Evolutionary conservation across 495 filamentous ascomycete species (phyloP).

Genomic region (Penicillium canescens): DNA sequence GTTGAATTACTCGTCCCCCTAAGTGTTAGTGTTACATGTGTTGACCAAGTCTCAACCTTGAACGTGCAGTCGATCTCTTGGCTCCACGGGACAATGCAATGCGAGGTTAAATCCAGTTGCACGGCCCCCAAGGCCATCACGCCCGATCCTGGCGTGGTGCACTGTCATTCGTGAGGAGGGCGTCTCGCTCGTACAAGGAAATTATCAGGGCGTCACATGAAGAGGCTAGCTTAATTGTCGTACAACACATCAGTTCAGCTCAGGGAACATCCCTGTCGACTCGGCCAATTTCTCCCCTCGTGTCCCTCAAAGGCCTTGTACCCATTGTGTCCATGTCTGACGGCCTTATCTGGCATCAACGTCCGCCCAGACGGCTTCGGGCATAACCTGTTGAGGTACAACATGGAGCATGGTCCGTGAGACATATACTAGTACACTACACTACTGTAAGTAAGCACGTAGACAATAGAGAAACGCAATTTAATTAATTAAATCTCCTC

Average conservation of each 20-base stretch:
- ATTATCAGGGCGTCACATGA: constrained; percentile 3
- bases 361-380: constrained; percentile 9
- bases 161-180: constrained; percentile 16
- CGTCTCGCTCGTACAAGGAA: neutral
- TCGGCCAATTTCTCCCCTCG: constrained; percentile 6
- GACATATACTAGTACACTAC: neutral
- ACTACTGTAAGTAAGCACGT: no score
- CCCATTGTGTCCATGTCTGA: constrained; percentile 8
- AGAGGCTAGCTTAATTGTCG: neutral
- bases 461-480: no score
- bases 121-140: constrained; percentile 17
- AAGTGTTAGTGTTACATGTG: neutral
- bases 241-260: constrained; percentile 9
- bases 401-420: constrained; percentile 14
- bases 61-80: constrained; percentile 37
- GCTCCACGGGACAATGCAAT: constrained; percentile 34
- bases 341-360: constrained; percentile 17
- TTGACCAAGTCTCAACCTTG: constrained; percentile 1
- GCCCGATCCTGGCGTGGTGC: constrained; percentile 23
- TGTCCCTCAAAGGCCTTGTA: constrained; percentile 14
- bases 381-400: constrained; percentile 7
- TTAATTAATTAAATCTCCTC: neutral
- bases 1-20: constrained; percentile 1
- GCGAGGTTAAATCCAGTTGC: constrained; percentile 35
- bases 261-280: constrained; percentile 9